phyloP scores from a whole-genome alignment of 2,329 filamentous ascomycete species.

The Monilinia vaccinii-corymbosi region DNA sequence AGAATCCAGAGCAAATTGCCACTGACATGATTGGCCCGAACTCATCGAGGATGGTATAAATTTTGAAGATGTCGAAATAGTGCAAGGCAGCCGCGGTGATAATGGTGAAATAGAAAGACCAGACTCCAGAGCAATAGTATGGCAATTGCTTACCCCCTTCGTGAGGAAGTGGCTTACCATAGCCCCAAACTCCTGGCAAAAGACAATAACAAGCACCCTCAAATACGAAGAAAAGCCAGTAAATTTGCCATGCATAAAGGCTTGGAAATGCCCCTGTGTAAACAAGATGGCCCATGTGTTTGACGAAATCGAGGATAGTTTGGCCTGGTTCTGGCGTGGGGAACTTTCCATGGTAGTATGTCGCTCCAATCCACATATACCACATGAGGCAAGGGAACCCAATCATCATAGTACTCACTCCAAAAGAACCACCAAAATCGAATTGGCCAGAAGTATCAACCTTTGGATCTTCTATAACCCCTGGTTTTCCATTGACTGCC shows the following conservation, averaged over 20 bases:
- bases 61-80: constrained; percentile 72
- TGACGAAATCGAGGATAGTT: constrained; percentile 59
- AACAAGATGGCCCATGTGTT: constrained; percentile 61
- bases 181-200: constrained; percentile 78
- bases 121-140: constrained; percentile 91
- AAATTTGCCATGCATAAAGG: constrained; percentile 78
- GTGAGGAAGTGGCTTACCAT: constrained; percentile 81
- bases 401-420: constrained; percentile 77
- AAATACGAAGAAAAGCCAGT: constrained; percentile 87
- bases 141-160: constrained; percentile 74
- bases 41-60: constrained; percentile 90
- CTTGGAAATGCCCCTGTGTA: constrained; percentile 81
- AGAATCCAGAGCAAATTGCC: constrained; percentile 80
- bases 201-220: constrained; percentile 76
- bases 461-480: constrained; percentile 50
- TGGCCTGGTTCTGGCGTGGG: constrained; percentile 59
- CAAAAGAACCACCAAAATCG: constrained; percentile 85
- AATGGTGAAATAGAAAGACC: constrained; percentile 82
- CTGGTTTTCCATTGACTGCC: constrained; percentile 45
- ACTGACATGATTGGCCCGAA: constrained; percentile 91
- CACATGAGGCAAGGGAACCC: constrained; percentile 94
- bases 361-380: constrained; percentile 98
- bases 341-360: constrained; percentile 80
- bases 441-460: constrained; percentile 54
- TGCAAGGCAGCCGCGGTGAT: constrained; percentile 63